These are phyloP conservation scores for Crucihimalaya himalaica DNA, from an alignment of 345 rosid species.

Conservation along the genomic window DNA sequence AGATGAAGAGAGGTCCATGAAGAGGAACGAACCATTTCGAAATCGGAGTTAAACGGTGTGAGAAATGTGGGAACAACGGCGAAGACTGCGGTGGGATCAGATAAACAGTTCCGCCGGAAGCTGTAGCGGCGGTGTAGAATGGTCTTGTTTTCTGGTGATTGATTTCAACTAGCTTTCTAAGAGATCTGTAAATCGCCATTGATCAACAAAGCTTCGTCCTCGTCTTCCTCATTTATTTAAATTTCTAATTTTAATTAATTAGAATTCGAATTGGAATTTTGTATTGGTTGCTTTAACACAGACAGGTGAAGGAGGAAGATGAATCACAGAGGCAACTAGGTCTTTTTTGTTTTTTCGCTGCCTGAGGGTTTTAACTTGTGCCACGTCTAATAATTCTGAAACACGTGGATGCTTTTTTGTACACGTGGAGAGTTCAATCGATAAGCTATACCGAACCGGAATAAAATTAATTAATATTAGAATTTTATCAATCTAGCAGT, in stretches of 20 bases:
- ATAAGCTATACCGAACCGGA: background rate
- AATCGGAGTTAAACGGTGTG: conserved; percentile 35
- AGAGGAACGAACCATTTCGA: conserved; percentile 73
- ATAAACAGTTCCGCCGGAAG: conserved; percentile 34
- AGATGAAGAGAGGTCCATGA: conserved; percentile 75
- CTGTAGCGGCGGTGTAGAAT: conserved; percentile 47
- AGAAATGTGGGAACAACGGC: conserved; percentile 39
- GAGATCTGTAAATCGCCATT: conserved; percentile 60
- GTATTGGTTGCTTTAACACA: background rate
- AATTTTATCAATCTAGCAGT: too few species aligned
- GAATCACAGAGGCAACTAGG: conserved; percentile 24
- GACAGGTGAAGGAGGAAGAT: conserved; percentile 5
- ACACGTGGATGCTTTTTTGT: conserved; percentile 10
- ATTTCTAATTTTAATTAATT: background rate
- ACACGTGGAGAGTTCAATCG: conserved; percentile 2
- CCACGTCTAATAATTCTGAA: conserved; percentile 13
- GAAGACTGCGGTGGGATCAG: conserved; percentile 41
- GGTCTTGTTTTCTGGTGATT: conserved; percentile 38
- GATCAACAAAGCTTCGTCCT: conserved; percentile 39
- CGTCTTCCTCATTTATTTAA: background rate
- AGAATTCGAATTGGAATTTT: conserved; percentile 15
- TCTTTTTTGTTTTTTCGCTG: too few species aligned
- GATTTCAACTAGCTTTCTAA: conserved; percentile 43
- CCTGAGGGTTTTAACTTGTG: conserved; percentile 24
- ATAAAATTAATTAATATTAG: background rate